These are phyloP conservation scores for Phyllosticta capitalensis DNA, from an alignment of 2,329 filamentous ascomycete species.

Conservation along the genomic window DNA sequence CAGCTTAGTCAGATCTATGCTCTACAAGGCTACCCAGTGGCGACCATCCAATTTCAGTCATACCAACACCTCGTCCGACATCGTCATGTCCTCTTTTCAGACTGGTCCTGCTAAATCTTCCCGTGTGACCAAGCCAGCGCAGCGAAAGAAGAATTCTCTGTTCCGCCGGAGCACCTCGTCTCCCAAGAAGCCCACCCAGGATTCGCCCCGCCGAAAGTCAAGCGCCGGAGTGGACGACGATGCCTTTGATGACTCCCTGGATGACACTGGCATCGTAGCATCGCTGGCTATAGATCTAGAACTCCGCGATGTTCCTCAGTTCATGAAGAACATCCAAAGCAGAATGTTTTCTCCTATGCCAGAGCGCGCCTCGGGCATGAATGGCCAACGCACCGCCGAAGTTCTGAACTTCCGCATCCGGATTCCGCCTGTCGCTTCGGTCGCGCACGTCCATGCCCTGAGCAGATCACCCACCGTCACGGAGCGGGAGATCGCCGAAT, in stretches of 20 bases:
- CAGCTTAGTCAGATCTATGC: not conserved
- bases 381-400: constrained; percentile 52
- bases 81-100: constrained; percentile 12
- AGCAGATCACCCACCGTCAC: constrained; percentile 53
- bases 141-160: constrained; percentile 13
- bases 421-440: constrained; percentile 55
- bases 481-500: constrained; percentile 57
- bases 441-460: constrained; percentile 57
- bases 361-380: constrained; percentile 49
- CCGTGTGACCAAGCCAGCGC: constrained; percentile 11
- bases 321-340: constrained; percentile 50
- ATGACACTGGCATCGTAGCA: constrained; percentile 50
- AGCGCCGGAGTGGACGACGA: constrained; percentile 22
- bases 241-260: constrained; percentile 38
- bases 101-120: constrained; percentile 14
- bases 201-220: constrained; percentile 9
- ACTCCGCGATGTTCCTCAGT: constrained; percentile 54
- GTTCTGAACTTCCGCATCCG: constrained; percentile 51
- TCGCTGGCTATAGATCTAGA: constrained; percentile 47
- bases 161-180: constrained; percentile 27
- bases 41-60: too few species aligned
- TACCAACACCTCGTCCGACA: not conserved
- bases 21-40: too few species aligned
- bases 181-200: constrained; percentile 26
- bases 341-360: constrained; percentile 59